Evolutionary conservation across 305 asterid genomes (phyloP).

Genomic region (Lippia alba): DNA sequence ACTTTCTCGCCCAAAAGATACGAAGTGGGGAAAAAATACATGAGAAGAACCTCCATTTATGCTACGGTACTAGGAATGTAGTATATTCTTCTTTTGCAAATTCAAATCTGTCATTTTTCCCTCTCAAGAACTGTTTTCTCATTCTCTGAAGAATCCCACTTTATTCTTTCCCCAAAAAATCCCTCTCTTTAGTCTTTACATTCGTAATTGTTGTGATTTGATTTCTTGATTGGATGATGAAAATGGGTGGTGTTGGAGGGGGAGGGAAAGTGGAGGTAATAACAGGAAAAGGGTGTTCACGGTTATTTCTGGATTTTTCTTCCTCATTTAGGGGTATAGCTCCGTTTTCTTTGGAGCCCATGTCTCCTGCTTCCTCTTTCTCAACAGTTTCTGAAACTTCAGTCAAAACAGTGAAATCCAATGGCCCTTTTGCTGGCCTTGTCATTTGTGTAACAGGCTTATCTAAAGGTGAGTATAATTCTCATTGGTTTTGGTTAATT

Average conservation of each 20-base stretch:
- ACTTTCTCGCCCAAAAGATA: conserved; percentile 30
- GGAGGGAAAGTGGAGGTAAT: conserved; percentile 77
- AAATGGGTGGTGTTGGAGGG: conserved; percentile 55
- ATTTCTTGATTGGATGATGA: conserved; percentile 42
- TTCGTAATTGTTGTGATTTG: neutral
- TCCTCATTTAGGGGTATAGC: conserved; percentile 76
- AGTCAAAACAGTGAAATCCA: conserved; percentile 38
- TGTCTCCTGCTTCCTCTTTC: conserved; percentile 58
- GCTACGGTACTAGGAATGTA: conserved; percentile 38
- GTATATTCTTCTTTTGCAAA: conserved; percentile 28
- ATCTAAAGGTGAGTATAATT: conserved; percentile 62
- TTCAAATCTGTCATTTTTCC: conserved; percentile 33
- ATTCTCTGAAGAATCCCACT: conserved; percentile 13
- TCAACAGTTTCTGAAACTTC: conserved; percentile 52
- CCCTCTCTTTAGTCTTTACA: conserved; percentile 10
- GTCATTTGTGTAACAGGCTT: conserved; percentile 95
- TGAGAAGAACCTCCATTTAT: conserved; percentile 32
- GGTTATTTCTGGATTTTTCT: conserved; percentile 67
- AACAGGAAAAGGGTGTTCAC: conserved; percentile 85
- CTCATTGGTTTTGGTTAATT: neutral
- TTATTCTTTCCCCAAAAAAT: neutral
- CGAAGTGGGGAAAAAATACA: neutral
- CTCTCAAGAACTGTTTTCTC: conserved; percentile 15
- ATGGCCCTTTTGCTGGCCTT: conserved; percentile 78
- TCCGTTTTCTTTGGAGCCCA: conserved; percentile 60